phyloP scores from a whole-genome alignment of 768 basidiomycete genomes.

The Lyophyllum atratum region DNA sequence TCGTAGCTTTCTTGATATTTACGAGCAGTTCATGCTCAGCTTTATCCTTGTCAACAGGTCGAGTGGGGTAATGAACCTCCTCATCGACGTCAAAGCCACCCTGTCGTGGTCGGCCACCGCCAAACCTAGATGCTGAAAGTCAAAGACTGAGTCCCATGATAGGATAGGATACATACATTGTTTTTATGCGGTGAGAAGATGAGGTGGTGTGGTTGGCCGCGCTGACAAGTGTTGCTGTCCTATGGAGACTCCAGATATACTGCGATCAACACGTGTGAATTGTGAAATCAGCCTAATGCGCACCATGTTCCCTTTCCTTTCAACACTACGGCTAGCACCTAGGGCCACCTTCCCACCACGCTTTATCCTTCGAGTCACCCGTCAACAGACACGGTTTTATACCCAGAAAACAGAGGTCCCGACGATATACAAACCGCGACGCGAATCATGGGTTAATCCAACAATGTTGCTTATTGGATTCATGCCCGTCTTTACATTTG shows the following conservation, averaged over 20 bases:
- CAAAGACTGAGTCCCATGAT: background rate
- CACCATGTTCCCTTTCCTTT: constrained; percentile 17
- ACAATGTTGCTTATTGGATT: constrained; percentile 77
- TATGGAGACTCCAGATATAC: background rate
- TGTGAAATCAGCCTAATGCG: background rate
- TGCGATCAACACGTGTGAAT: constrained; percentile 20
- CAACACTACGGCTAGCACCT: constrained; percentile 7
- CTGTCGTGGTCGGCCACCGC: constrained; percentile 35
- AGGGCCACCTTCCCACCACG: background rate
- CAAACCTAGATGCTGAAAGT: constrained; percentile 35
- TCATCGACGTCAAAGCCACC: constrained; percentile 71
- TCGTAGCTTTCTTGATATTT: constrained; percentile 98
- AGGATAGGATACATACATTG: constrained; percentile 12
- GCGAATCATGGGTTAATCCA: constrained; percentile 64
- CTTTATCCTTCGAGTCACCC: background rate
- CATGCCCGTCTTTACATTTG: constrained; percentile 90
- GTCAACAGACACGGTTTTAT: constrained; percentile 9
- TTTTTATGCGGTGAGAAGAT: constrained; percentile 5
- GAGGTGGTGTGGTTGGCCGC: background rate
- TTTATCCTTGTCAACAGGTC: constrained; percentile 98
- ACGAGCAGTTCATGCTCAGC: constrained; percentile 92
- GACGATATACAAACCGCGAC: constrained; percentile 55
- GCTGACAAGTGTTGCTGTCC: constrained; percentile 2
- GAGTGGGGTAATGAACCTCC: constrained; percentile 91
- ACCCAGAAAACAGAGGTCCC: constrained; percentile 35